Base-by-base conservation (phyloP, 2,329 filamentous ascomycete genomes). In the Thermochaetoides dissita region DNA sequence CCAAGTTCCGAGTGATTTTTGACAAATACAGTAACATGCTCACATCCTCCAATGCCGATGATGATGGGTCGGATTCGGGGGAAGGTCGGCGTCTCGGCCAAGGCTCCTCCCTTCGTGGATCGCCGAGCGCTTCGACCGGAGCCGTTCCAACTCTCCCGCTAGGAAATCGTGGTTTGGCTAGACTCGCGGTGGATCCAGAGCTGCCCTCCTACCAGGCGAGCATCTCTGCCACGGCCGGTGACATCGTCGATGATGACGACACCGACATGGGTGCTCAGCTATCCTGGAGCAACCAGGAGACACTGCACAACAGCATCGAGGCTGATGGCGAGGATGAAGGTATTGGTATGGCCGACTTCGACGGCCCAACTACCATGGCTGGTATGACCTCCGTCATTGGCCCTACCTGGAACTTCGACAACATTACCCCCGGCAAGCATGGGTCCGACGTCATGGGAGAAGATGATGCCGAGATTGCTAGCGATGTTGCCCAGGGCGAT, bases 21-120 rank as follows among this genome's bases (percentile, higher is more conserved):
- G 72, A 79, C 40, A 68, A 71, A 42, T 83, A 74, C 55, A 69
- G 71, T 49, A 70, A 72, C 46, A 63, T 69, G 40, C 58, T 62
- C 39, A 65, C 64, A 6, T 24, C 17, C 5, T 24, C 17, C 17
- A 24, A 24, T 24, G 57, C 60, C 41, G 67, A 68, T 45, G 69
- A 61, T 40, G 72, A 74, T 39, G 58, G 56, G 37, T 56, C 54
- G 7, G 64, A 65, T 35, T 61, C 66, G 80, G 84, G 85, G 81
- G 84, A 93, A 81, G 85, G 75, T 65, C 77, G 68, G 77, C 81
- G 82, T 75, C 83, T 86, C 81, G 84, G 72, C 80, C 80, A 64
- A 64, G 69, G 72, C 77, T 86, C 76, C 76, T 89, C 80, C 79
- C 81, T 69, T 71, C 79, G 68, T 89, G 85, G 84, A 75, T 89